phyloP scores from a whole-genome alignment of 2,329 filamentous ascomycete species.

The Pezicula radicicola region DNA sequence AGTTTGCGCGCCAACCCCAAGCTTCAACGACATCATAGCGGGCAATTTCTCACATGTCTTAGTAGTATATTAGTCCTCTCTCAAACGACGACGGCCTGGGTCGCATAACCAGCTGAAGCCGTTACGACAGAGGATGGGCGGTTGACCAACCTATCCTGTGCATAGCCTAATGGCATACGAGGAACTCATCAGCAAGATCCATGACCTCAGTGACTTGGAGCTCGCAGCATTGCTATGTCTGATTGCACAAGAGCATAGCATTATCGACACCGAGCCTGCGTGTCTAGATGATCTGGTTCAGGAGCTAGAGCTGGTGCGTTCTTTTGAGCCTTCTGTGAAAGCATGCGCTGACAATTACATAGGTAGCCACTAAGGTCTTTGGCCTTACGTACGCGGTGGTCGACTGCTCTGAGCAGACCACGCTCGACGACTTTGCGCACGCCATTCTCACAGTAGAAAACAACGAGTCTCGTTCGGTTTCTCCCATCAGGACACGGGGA shows the following conservation, averaged over 20 bases:
- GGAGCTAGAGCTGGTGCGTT: conserved; percentile 66
- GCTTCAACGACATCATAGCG: not conserved
- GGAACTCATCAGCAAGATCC: conserved; percentile 64
- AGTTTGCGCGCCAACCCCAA: not conserved
- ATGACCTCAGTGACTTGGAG: conserved; percentile 81
- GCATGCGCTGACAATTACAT: conserved; percentile 6
- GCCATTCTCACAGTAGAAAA: conserved; percentile 45
- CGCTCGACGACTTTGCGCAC: conserved; percentile 76
- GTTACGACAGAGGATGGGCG: conserved; percentile 12
- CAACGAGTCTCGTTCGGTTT: conserved; percentile 18
- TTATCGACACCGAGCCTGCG: conserved; percentile 69
- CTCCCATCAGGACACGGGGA: conserved; percentile 21
- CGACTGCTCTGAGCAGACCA: conserved; percentile 69
- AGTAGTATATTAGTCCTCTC: not conserved
- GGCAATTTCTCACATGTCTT: too few relatives aligned
- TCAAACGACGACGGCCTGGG: not conserved
- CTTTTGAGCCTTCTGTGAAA: not conserved
- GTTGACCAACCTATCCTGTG: conserved; percentile 4
- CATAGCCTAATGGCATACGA: conserved; percentile 55
- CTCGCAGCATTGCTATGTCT: conserved; percentile 82
- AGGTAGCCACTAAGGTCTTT: conserved; percentile 71
- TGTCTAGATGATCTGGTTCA: conserved; percentile 65
- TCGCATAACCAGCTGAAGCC: not conserved
- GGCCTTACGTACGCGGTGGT: conserved; percentile 67
- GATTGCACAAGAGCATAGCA: conserved; percentile 79